Evolutionary conservation across 2,329 filamentous ascomycete genomes (phyloP), one percentile per base, ranked within the genome.

Genomic region (Periconia macrospinosa): DNA sequence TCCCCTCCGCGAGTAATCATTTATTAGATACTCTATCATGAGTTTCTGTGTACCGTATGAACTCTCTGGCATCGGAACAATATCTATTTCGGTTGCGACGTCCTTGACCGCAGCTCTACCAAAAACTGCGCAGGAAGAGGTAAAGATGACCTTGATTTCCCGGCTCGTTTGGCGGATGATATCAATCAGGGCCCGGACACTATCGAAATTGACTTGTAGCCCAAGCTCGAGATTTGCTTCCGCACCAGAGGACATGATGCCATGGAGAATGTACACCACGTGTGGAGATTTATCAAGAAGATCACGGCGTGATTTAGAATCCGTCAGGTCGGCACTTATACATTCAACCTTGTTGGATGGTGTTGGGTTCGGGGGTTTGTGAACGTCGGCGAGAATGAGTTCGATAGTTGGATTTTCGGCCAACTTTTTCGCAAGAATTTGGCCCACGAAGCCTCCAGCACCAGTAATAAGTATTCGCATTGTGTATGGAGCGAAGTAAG

Each of bases 21-120:
- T 87, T 64, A 88, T 67, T 9, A 87, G 75, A 1, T 81, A 77
- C 72, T 88, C 85, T 53, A 81, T 83, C 68, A 86, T 80, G 55
- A 86, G 75, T 69, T 88, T 87, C 69, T 86, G 82, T 6, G 83
- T 79, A 33, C 85, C 85, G 65, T 87, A 87, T 14, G 82, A 85
- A 40, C 81, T 81, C 65, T 86, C 80, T 0, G 85, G 85, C 37
- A 83, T 86, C 3, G 85, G 82, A 2, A 87, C 80, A 9, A 79
- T 67, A 37, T 71, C 63, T n/a, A 60, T 68, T 53, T 72, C 70
- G 2, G 63, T 72, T 2, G 71, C 69, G 6, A 70, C 57, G n/a
- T 68, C 63, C 30, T 65, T 54, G 1, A 81, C 83, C 13, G 86
- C 75, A 1, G 83, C 82, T 41, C 80, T 79, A 0, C 85, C 85